Conservation (phyloP, 2,329 filamentous ascomycete species). For the Phyllosticta capitalensis region DNA sequence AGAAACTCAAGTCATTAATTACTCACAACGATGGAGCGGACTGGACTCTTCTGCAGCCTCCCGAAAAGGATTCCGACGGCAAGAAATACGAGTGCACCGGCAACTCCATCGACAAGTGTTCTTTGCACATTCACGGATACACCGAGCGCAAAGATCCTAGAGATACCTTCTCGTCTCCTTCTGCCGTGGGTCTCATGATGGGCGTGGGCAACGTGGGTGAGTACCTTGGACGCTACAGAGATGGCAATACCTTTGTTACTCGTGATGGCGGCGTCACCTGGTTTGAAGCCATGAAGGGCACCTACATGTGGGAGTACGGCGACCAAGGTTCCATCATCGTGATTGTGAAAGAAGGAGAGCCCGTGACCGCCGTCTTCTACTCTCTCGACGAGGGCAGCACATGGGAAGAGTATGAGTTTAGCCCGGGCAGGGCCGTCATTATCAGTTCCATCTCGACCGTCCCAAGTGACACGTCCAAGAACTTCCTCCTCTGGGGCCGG, state of each 20-base stretch:
- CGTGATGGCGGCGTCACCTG: constrained; percentile 83
- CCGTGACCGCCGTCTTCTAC: constrained; percentile 48
- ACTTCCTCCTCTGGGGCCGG: constrained; percentile 79
- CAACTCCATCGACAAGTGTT: constrained; percentile 54
- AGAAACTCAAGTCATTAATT: constrained; percentile 82
- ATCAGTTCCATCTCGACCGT: constrained; percentile 80
- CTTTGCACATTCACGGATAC: constrained; percentile 89
- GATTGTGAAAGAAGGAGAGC: constrained; percentile 52
- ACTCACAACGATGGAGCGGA: constrained; percentile 92
- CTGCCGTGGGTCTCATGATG: constrained; percentile 84
- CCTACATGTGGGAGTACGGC: constrained; percentile 88
- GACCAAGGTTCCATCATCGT: constrained; percentile 91
- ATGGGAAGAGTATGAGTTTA: constrained; percentile 71
- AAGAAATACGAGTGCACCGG: constrained; percentile 63
- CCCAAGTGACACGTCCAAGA: constrained; percentile 77
- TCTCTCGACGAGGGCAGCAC: constrained; percentile 69
- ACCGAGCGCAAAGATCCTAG: constrained; percentile 76
- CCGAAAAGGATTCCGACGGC: constrained; percentile 57
- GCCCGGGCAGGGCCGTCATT: constrained; percentile 53
- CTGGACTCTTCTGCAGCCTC: constrained; percentile 72
- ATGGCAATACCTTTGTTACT: constrained; percentile 85
- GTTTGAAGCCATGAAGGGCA: constrained; percentile 76
- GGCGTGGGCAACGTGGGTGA: constrained; percentile 84
- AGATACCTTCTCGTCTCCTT: constrained; percentile 80
- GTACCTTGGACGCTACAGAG: constrained; percentile 54